A percentile compares a stretch with the other conserved stretches of the same genome.
These are phyloP conservation scores for Cyclocybe cylindracea DNA, from an alignment of 768 basidiomycete genomes.

Conservation along the genomic window DNA sequence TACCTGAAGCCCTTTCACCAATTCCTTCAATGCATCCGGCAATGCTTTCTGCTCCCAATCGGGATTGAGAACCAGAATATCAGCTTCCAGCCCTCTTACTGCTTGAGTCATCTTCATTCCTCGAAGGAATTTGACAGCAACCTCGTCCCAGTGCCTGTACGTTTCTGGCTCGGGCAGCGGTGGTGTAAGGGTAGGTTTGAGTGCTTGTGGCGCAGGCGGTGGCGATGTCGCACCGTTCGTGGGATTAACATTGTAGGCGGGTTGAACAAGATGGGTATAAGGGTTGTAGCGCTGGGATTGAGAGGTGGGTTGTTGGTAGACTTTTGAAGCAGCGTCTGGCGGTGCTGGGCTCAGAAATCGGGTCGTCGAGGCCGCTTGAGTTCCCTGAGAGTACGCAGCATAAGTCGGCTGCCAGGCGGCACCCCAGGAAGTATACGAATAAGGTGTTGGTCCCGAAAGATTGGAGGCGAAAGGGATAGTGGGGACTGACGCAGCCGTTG, in stretches of 20 bases:
- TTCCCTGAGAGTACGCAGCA: too few species aligned
- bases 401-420: too few species aligned
- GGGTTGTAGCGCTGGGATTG: too few species aligned
- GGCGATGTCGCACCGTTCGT: constrained; percentile 1
- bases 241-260: constrained; percentile 4
- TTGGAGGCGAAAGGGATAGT: not conserved
- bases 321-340: not conserved
- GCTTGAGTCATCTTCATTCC: constrained; percentile 60
- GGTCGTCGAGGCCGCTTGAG: too few species aligned
- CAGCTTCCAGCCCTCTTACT: constrained; percentile 63
- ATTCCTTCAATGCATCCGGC: constrained; percentile 52
- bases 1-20: constrained; percentile 55
- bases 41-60: constrained; percentile 65
- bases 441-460: too few species aligned
- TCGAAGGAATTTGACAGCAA: constrained; percentile 52
- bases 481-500: not conserved
- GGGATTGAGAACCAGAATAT: constrained; percentile 68
- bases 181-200: constrained; percentile 24
- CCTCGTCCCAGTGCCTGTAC: constrained; percentile 63
- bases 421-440: too few species aligned
- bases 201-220: constrained; percentile 5
- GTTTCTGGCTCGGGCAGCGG: constrained; percentile 36
- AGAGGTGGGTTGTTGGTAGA: constrained; percentile 1
- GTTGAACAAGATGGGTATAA: not conserved
- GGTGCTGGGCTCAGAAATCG: too few species aligned